Evolutionary conservation across 2,329 filamentous ascomycete species (phyloP), one percentile per base, ranked within the genome.

Genomic region (Aspergillus pseudoviridinutans): DNA sequence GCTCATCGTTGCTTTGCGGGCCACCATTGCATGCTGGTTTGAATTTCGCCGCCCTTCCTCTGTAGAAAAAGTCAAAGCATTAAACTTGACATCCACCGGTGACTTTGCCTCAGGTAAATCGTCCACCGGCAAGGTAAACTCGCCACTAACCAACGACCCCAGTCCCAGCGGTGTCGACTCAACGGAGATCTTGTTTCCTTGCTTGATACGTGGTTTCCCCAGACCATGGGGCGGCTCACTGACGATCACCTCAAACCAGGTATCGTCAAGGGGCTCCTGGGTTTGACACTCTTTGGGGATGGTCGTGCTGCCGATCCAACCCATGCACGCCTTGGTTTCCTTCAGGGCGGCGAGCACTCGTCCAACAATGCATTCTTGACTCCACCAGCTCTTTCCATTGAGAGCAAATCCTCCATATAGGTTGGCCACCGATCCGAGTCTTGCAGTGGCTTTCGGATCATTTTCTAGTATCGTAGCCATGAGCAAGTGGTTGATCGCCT

Each of bases 401-500:
- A 82, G 83, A 27, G 81, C 66, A 58, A 86, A 84, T 2, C 82
- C 83, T 22, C 82, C 80, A 54, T 82, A 79, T 0, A 85, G 70
- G 61, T 82, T 81, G 0, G 78, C 80, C 7, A 75, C 73, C 12
- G 81, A 75, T 0, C 82, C 82, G 1, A 85, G 71, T 27, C 69
- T 69, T 22, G 71, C 65, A 7, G 84, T 74, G 1, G 81, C 81
- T 3, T 74, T 62, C 12, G 74, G 72, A 55, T 83, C 80, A 60
- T 84, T 85, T 58, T 85, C 83, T 2, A 85, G 69, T 6, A 85
- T 59, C 0, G 81, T 81, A 2, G 78, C 79, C 35, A 86, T 81
- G n/a, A 86, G 72, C 27, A 84, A 75, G 56, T 84, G 79, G 42
- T 76, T 78, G 22, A 82, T 79, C 3, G 76, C 66, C 62, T 83